Evolutionary conservation across 2,329 filamentous ascomycete species (phyloP), one percentile per base, ranked within the genome.

Genomic region (Sporothrix euskadiensis): DNA sequence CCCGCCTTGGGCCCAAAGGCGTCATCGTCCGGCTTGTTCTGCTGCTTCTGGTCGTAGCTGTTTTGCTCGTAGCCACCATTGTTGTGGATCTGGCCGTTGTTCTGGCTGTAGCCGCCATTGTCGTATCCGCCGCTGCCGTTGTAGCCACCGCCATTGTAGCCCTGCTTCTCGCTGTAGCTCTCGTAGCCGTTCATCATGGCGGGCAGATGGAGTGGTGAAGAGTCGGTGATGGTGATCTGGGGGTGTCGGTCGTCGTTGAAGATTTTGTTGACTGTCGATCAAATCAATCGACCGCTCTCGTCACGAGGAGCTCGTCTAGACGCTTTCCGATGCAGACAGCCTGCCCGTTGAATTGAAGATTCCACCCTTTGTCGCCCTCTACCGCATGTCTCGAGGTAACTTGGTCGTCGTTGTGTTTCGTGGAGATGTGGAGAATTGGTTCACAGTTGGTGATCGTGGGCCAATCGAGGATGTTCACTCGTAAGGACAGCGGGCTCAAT

Each of bases 131-230:
- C 35, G 22, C 22, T n/a, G 7, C n/a, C n/a, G 83, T 91, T 94
- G 79, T 47, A 41, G 47, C 52, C 22, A 10, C 26, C 63, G 41
- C 26, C 63, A 44, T 52, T 52, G 26, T 68, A 68, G 35, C 68
- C 57, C 44, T 32, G 49, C 72, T 73, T 73, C 57, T 91, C 92
- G 87, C 95, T 87, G 73, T 71, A 94, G 79, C 91, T 91, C 86
- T 96, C 87, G 84, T 91, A 94, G 79, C 91, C 92, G 87, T 96
- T 93, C 93, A 97, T 96, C 74, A 73, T 79, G 61, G 19, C 22
- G 9, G 19, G 44, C 12, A 22, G 54, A 32, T 57, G 26, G 22
- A 14, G 9, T 56, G 2, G 49, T 47, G 8, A 1, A 12, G 41
- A 14, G 12, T 56, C 52, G n/a, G 52, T n/a, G n/a, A 22, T n/a